Evolutionary conservation across 352 stramenopile genomes (phyloP).

Genomic region (Aphanomyces euteiches): DNA sequence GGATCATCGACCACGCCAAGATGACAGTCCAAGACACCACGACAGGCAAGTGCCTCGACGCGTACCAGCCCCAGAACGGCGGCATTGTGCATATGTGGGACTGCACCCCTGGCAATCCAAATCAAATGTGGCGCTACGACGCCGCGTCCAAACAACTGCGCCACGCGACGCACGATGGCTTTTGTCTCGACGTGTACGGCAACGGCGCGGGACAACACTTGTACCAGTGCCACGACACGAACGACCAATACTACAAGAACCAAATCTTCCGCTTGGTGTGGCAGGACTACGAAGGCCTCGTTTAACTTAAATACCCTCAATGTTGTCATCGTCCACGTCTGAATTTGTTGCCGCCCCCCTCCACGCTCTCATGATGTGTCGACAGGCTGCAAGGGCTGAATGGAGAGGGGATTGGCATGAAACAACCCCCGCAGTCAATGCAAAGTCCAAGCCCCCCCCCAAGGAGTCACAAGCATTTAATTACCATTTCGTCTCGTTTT

Average conservation of each 20-base stretch:
- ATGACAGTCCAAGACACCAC: conserved; percentile 57
- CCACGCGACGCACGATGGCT: conserved; percentile 43
- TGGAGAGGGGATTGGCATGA: too few relatives aligned
- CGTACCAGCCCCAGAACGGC: conserved; percentile 47
- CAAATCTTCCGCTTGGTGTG: neutral
- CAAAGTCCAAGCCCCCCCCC: too few relatives aligned
- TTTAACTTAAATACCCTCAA: too few relatives aligned
- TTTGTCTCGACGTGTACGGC: conserved; percentile 52
- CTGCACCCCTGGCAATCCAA: conserved; percentile 52
- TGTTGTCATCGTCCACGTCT: too few relatives aligned
- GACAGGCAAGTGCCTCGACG: conserved; percentile 55
- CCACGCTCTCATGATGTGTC: too few relatives aligned
- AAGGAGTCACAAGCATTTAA: too few relatives aligned
- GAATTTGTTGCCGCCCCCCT: too few relatives aligned
- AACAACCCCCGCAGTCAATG: too few relatives aligned
- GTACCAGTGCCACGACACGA: neutral
- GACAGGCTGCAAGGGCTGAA: too few relatives aligned
- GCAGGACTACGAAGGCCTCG: too few relatives aligned
- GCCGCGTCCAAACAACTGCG: conserved; percentile 41
- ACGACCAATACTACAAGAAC: neutral
- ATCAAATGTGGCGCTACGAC: conserved; percentile 68
- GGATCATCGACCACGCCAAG: conserved; percentile 61
- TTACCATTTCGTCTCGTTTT: too few relatives aligned
- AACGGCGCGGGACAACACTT: neutral
- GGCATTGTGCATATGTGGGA: conserved; percentile 54